phyloP scores from a whole-genome alignment of 1,284 basidiomycete genomes.

The Cutaneotrichosporon daszewskae region DNA sequence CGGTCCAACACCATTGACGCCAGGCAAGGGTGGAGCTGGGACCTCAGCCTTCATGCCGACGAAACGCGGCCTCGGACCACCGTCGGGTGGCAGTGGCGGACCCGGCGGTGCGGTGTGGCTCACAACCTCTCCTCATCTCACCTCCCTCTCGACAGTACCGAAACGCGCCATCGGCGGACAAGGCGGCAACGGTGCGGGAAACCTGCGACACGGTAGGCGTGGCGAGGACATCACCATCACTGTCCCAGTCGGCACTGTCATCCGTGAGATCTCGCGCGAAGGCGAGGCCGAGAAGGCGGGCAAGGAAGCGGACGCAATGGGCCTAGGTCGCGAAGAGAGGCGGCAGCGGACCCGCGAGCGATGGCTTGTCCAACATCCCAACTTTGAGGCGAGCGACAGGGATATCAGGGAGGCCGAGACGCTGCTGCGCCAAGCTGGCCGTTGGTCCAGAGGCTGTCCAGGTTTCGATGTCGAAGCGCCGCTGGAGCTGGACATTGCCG shows the following conservation, averaged over 20 bases:
- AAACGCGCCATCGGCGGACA: constrained; percentile 62
- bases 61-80: constrained; percentile 66
- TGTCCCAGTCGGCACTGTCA: constrained; percentile 83
- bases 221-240: constrained; percentile 66
- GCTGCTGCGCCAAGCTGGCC: constrained; percentile 59
- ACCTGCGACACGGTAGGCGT: constrained; percentile 73
- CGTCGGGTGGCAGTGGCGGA: constrained; percentile 85
- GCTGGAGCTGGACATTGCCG: constrained; percentile 58
- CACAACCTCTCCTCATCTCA: constrained; percentile 65
- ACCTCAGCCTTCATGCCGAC: constrained; percentile 77
- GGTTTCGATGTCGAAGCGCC: constrained; percentile 50
- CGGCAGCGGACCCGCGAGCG: constrained; percentile 55
- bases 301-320: constrained; percentile 45
- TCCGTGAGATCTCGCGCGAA: constrained; percentile 62
- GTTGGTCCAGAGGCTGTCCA: constrained; percentile 37
- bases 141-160: constrained; percentile 66
- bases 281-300: constrained; percentile 54
- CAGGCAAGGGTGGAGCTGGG: constrained; percentile 75
- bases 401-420: constrained; percentile 67
- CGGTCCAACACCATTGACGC: constrained; percentile 6
- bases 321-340: constrained; percentile 17
- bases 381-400: constrained; percentile 56
- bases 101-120: constrained; percentile 81
- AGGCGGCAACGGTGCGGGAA: constrained; percentile 70
- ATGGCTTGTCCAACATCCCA: constrained; percentile 75